Conservation (phyloP, 2,329 filamentous ascomycete genomes). For the Botrytis cinerea region DNA sequence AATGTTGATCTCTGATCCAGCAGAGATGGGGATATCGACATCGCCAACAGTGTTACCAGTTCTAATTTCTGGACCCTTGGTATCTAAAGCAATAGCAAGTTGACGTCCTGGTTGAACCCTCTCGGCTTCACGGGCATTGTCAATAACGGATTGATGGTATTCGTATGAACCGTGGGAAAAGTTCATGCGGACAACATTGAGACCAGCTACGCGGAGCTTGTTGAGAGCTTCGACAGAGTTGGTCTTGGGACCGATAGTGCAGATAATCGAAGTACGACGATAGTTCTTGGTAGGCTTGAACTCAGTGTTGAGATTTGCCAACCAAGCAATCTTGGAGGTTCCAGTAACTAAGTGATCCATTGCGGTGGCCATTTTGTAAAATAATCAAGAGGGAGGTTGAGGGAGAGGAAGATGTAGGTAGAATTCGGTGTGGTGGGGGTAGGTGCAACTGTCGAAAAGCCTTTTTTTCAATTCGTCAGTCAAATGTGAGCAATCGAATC, state of each 20-base stretch:
- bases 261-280: constrained; percentile 96
- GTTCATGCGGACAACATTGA: constrained; percentile 99
- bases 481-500: constrained; percentile 11
- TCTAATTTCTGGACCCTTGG: constrained; percentile 84
- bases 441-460: constrained; percentile 11
- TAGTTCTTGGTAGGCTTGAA: constrained; percentile 76
- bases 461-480: constrained; percentile 18
- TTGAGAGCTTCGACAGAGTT: constrained; percentile 98
- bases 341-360: constrained; percentile 84
- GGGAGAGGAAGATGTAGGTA: constrained; percentile 15
- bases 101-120: constrained; percentile 76
- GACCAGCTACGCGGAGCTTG: constrained; percentile 81
- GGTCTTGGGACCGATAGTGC: constrained; percentile 93
- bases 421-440: constrained; percentile 7
- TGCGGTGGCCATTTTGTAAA: constrained; percentile 56
- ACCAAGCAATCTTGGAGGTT: constrained; percentile 67
- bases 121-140: constrained; percentile 89
- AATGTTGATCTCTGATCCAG: constrained; percentile 86
- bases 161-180: constrained; percentile 94
- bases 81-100: constrained; percentile 89
- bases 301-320: constrained; percentile 79
- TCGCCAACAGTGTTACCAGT: constrained; percentile 73
- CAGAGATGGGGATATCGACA: constrained; percentile 76
- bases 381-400: constrained; percentile 10
- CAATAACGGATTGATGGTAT: constrained; percentile 98